These are phyloP conservation scores for Wickerhamiella cacticola DNA, from an alignment of 805 yeast genomes.

Conservation along the genomic window DNA sequence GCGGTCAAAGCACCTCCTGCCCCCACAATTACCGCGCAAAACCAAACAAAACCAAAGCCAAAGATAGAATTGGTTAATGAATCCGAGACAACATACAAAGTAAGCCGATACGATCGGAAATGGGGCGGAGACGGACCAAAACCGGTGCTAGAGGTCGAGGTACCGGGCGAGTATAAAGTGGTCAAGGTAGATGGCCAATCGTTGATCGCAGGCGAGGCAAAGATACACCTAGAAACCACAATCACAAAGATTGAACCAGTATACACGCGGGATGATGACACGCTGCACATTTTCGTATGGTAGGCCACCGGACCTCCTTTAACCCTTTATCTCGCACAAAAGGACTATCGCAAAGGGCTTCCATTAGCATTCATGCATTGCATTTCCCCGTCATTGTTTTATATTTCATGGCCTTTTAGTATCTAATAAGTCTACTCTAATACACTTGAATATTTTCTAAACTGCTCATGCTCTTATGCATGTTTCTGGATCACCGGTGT, in stretches of 20 bases:
- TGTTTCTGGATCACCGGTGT: no score
- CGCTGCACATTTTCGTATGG: constrained; percentile 22
- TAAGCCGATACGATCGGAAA: constrained; percentile 19
- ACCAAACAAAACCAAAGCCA: background rate
- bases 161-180: constrained; percentile 16
- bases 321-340: no score
- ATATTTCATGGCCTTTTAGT: no score
- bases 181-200: constrained; percentile 6
- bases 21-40: background rate
- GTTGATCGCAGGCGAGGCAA: background rate
- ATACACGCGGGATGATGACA: constrained; percentile 17
- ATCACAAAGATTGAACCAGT: constrained; percentile 15
- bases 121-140: constrained; percentile 16
- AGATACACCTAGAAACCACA: background rate
- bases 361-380: no score
- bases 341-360: no score
- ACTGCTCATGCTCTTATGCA: no score
- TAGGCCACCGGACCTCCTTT: background rate
- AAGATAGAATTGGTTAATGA: background rate
- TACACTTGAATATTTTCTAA: no score
- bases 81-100: constrained; percentile 3
- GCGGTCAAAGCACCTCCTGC: background rate
- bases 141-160: constrained; percentile 19
- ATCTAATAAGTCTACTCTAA: no score
- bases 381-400: no score